Percentiles rank a stretch among this genome's conserved stretches.
These are phyloP conservation scores for Vigna trinervia DNA, from an alignment of 306 rosid species.

Conservation along the genomic window DNA sequence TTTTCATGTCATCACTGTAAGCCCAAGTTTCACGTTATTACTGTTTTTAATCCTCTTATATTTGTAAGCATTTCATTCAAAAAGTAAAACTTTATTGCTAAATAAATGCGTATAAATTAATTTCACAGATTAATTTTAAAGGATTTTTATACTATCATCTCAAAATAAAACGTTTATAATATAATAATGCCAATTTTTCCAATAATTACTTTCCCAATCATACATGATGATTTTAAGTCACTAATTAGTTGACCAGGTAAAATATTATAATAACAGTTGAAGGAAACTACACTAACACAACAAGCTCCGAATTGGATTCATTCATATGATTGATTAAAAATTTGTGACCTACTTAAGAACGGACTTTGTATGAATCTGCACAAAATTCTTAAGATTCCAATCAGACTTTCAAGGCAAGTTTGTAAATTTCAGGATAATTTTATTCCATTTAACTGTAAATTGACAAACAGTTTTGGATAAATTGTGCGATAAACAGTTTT, in stretches of 20 bases:
- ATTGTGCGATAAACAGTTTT: neutral
- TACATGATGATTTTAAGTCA: too few relatives aligned
- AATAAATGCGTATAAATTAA: neutral
- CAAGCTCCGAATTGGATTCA: too few relatives aligned
- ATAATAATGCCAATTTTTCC: neutral
- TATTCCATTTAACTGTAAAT: neutral
- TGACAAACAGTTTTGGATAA: neutral
- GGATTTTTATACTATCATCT: neutral
- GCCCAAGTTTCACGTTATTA: neutral
- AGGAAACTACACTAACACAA: too few relatives aligned
- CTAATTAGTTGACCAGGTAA: too few relatives aligned
- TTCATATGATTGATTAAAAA: too few relatives aligned
- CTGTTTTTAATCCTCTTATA: too few relatives aligned
- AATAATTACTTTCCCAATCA: too few relatives aligned
- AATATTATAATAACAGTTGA: too few relatives aligned
- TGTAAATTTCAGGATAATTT: neutral
- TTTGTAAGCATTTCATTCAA: neutral
- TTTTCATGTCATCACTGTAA: neutral
- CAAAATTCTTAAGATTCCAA: neutral
- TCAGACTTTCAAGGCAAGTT: neutral
- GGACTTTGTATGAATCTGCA: neutral
- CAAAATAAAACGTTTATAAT: neutral
- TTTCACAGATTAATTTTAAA: neutral
- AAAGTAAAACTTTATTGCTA: neutral
- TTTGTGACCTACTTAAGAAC: neutral